Evolutionary conservation across 768 basidiomycete genomes (phyloP).

Genomic region (Boletus rubroflammeus): DNA sequence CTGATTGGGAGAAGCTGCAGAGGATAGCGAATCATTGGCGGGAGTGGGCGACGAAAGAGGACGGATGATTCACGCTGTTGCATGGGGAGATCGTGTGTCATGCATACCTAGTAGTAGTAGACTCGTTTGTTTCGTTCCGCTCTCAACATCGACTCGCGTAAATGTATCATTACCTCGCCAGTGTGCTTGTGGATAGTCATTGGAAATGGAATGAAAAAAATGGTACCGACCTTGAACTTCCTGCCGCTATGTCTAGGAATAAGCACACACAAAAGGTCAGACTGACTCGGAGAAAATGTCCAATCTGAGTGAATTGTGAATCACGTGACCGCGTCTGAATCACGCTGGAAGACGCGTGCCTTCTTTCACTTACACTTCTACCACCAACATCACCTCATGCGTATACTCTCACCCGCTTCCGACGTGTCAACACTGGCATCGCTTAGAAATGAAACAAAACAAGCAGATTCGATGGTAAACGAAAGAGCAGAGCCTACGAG

Average conservation of each 20-base stretch:
- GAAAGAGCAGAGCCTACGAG: not conserved
- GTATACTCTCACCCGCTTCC: slow-evolving; percentile 5
- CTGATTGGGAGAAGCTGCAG: slow-evolving; percentile 22
- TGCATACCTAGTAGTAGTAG: slow-evolving; percentile 21
- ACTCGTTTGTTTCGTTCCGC: slow-evolving; percentile 6
- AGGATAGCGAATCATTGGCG: slow-evolving; percentile 22
- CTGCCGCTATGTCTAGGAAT: not conserved
- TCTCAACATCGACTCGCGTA: not conserved
- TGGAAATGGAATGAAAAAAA: too few species aligned
- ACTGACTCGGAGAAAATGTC: too few species aligned
- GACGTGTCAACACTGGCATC: not conserved
- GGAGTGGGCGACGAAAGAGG: slow-evolving; percentile 33
- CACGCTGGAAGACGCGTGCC: not conserved
- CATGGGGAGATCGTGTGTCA: slow-evolving; percentile 35
- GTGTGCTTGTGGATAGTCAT: too few species aligned
- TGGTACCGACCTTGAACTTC: not conserved
- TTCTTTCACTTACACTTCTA: not conserved
- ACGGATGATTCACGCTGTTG: slow-evolving; percentile 33
- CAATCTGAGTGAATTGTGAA: too few species aligned
- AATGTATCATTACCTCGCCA: not conserved
- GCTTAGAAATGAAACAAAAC: not conserved
- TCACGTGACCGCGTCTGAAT: slow-evolving; percentile 11
- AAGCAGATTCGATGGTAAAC: not conserved
- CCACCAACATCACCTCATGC: slow-evolving; percentile 9
- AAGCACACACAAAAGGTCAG: too few species aligned